Conservation (phyloP, 2,329 filamentous ascomycete species). For the Dichotomopilus funicola region DNA sequence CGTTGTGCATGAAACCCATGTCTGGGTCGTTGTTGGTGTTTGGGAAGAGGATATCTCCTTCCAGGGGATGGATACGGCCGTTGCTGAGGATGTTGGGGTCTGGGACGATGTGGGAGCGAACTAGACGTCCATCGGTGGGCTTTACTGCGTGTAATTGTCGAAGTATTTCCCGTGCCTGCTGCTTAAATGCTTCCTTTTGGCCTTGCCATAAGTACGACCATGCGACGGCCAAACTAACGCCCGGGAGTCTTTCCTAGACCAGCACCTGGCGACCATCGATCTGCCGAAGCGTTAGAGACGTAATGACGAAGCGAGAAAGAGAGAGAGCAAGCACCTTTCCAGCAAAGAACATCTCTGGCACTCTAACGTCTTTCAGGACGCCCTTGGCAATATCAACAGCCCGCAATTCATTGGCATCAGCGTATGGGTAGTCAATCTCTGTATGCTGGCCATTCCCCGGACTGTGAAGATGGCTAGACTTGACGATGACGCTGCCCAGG, state of each 20-base stretch:
- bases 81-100: not conserved
- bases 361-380: not conserved
- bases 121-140: not conserved
- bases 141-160: not conserved
- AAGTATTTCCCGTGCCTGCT: not conserved
- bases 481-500: not conserved
- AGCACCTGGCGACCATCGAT: not conserved
- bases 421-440: not conserved
- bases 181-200: not conserved
- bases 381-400: not conserved
- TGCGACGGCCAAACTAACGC: not conserved
- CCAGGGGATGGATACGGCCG: not conserved
- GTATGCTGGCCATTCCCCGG: not conserved
- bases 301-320: not conserved
- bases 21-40: slow-evolving; percentile 18
- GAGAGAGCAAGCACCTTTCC: not conserved
- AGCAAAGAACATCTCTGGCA: not conserved
- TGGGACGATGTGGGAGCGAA: not conserved
- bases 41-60: not conserved
- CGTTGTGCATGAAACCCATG: slow-evolving; percentile 35
- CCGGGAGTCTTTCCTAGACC: not conserved
- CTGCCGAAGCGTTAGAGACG: not conserved
- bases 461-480: not conserved
- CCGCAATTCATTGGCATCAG: not conserved
- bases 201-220: not conserved